Evolutionary conservation across 345 rosid genomes (phyloP).

Genomic region (Eucalyptus sp.): DNA sequence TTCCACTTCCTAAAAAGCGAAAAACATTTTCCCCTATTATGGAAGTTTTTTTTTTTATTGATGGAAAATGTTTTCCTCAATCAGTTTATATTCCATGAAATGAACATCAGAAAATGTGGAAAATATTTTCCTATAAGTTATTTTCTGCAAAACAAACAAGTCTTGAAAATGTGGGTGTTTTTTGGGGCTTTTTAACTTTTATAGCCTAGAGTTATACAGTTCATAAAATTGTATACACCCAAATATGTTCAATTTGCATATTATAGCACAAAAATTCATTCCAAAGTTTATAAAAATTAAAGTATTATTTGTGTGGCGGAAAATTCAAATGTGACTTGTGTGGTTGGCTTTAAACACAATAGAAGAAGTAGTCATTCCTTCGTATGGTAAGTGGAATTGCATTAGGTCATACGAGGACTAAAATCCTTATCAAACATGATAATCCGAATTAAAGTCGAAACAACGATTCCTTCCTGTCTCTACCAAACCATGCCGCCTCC

Average conservation of each 20-base stretch:
- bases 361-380: background rate
- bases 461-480: background rate
- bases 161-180: fast-evolving
- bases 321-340: background rate
- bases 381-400: background rate
- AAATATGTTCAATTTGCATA: background rate
- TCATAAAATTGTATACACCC: background rate
- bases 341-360: background rate
- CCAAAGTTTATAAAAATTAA: background rate
- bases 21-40: too few relatives aligned
- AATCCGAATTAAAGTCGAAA: background rate
- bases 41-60: too few relatives aligned
- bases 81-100: too few relatives aligned
- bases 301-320: background rate
- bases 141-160: fast-evolving
- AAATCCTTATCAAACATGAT: background rate
- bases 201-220: fast-evolving
- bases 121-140: too few relatives aligned
- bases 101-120: fast-evolving
- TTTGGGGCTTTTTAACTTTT: background rate
- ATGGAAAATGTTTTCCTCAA: too few relatives aligned
- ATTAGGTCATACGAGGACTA: background rate
- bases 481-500: background rate
- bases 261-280: background rate
- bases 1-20: too few relatives aligned